Conservation (phyloP, 345 rosid species). For the Salix dunnii region DNA sequence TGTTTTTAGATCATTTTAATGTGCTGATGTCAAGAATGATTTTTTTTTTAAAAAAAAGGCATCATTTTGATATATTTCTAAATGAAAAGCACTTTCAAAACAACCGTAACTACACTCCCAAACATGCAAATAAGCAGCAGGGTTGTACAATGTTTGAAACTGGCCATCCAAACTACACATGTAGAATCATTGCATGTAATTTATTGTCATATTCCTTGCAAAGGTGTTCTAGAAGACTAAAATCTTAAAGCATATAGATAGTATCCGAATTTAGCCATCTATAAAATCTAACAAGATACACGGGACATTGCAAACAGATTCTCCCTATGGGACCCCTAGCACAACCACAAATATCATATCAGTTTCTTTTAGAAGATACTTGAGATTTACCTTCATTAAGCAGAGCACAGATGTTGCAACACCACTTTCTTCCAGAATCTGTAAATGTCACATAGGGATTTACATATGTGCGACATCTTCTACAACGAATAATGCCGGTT, state of each 20-base stretch:
- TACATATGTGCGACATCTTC: constrained; percentile 96
- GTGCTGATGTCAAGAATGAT: no score
- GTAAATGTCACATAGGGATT: constrained; percentile 88
- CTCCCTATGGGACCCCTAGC: neutral
- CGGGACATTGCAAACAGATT: neutral
- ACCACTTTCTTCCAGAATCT: constrained; percentile 99
- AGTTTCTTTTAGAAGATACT: neutral
- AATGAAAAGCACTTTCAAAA: no score
- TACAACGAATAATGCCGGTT: constrained; percentile 90
- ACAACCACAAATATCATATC: constrained; percentile 4
- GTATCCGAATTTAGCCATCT: neutral
- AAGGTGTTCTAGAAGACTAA: neutral
- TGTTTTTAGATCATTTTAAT: no score
- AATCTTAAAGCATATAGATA: neutral
- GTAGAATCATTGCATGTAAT: neutral
- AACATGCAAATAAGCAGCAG: neutral
- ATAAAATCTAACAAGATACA: neutral
- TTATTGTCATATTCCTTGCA: neutral
- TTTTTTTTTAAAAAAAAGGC: no score
- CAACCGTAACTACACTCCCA: no score
- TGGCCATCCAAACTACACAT: neutral
- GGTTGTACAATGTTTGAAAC: neutral
- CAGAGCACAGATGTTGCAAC: constrained; percentile 89
- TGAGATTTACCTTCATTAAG: constrained; percentile 79
- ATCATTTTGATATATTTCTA: no score